These are phyloP conservation scores for Parachaetomium inaequale DNA, from an alignment of 495 filamentous ascomycete genomes.

Conservation along the genomic window DNA sequence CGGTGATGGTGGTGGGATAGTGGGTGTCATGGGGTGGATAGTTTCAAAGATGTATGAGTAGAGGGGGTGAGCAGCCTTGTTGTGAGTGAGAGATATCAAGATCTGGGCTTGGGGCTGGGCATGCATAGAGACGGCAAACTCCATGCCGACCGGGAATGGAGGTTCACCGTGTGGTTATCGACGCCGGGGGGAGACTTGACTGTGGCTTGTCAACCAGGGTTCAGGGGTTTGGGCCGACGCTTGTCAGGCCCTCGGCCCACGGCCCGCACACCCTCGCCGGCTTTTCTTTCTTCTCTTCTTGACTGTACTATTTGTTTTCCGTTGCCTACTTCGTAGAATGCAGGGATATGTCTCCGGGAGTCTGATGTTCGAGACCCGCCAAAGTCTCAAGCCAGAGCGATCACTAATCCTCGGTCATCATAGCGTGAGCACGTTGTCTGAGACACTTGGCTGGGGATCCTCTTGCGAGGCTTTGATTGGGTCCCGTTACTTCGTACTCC, in stretches of 20 bases:
- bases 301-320: neutral
- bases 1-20: too few relatives aligned
- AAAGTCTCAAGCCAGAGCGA: neutral
- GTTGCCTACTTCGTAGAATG: neutral
- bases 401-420: neutral
- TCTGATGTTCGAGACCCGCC: neutral
- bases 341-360: neutral
- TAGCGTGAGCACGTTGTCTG: neutral
- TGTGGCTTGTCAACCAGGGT: neutral
- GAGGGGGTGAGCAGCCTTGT: too few relatives aligned
- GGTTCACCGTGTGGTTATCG: neutral
- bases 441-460: neutral
- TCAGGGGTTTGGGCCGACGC: neutral
- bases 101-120: too few relatives aligned
- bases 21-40: too few relatives aligned
- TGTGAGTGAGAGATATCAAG: too few relatives aligned
- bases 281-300: conserved; percentile 3
- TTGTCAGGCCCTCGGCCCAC: conserved; percentile 1
- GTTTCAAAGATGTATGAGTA: too few relatives aligned
- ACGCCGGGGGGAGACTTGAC: neutral
- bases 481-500: too few relatives aligned
- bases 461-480: neutral
- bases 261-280: neutral
- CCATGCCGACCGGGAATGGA: neutral
- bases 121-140: too few relatives aligned